Evolutionary conservation across 192 early-diverging fungal species (phyloP).

Genomic region (Rhizophlyctis rosea): DNA sequence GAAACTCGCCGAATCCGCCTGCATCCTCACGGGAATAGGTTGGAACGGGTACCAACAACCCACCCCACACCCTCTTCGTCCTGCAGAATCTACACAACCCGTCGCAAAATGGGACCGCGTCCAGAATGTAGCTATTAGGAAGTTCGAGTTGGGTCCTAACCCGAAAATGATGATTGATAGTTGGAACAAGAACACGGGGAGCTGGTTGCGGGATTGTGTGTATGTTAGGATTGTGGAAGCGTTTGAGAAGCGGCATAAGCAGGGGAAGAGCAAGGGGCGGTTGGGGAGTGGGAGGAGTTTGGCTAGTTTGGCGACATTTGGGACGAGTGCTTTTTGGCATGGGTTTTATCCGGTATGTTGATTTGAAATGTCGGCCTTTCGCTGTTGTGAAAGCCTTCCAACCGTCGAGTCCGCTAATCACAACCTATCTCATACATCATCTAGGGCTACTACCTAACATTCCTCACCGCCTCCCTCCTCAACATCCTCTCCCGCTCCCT

Average conservation of each 20-base stretch:
- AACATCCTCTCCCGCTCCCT: constrained; percentile 53
- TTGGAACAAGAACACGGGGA: constrained; percentile 91
- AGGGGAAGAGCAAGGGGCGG: too few species aligned
- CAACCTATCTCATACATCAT: too few species aligned
- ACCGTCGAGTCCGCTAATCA: too few species aligned
- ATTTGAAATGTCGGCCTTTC: too few species aligned
- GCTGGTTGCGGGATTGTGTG: constrained; percentile 84
- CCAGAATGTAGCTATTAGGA: constrained; percentile 71
- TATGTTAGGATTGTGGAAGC: constrained; percentile 64
- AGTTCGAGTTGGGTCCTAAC: constrained; percentile 74
- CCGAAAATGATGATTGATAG: constrained; percentile 69
- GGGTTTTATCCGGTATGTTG: constrained; percentile 80
- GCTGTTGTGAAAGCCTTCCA: too few species aligned
- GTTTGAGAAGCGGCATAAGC: constrained; percentile 57
- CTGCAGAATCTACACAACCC: too few species aligned
- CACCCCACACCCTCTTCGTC: constrained; percentile 44
- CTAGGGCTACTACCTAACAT: constrained; percentile 52
- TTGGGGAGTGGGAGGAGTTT: too few species aligned
- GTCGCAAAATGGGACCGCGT: constrained; percentile 70
- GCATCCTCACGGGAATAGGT: constrained; percentile 77
- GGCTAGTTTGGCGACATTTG: constrained; percentile 75
- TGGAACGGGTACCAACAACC: constrained; percentile 66
- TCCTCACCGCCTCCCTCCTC: constrained; percentile 58
- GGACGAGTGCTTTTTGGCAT: constrained; percentile 90
- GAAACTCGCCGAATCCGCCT: constrained; percentile 84